These are phyloP conservation scores for Chalciporus chontae DNA, from an alignment of 768 basidiomycete genomes.

Conservation along the genomic window DNA sequence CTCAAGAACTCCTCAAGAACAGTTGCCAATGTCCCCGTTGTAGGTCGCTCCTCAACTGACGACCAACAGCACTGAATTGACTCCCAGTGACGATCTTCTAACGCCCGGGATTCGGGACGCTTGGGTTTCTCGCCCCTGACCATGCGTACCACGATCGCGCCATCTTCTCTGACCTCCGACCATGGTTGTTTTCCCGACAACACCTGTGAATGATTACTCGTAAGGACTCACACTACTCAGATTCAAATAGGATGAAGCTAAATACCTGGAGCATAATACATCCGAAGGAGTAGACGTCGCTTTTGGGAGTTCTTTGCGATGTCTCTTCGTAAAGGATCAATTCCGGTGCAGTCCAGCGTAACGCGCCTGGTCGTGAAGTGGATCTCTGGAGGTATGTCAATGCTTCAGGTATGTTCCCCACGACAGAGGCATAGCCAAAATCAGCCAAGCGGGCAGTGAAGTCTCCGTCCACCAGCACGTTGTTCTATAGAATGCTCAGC, in stretches of 20 bases:
- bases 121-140: no score
- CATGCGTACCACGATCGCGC: constrained; percentile 3
- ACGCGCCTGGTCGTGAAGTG: constrained; percentile 32
- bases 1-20: no score
- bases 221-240: no score
- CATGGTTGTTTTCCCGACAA: no score
- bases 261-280: constrained; percentile 26
- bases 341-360: constrained; percentile 37
- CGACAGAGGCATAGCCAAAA: constrained; percentile 36
- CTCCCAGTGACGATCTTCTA: constrained; percentile 3
- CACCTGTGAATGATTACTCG: no score
- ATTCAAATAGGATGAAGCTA: no score
- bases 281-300: constrained; percentile 7
- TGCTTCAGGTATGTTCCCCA: constrained; percentile 3
- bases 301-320: not conserved
- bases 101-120: not conserved
- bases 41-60: not conserved
- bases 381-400: constrained; percentile 5
- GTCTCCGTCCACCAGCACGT: constrained; percentile 13
- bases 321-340: constrained; percentile 10
- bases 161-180: not conserved
- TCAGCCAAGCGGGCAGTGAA: constrained; percentile 39
- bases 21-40: not conserved
- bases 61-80: constrained; percentile 9
- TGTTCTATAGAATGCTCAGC: constrained; percentile 7